A percentile compares a stretch with the other conserved stretches of the same genome.
Conservation (phyloP, 352 stramenopile genomes). For the Globisporangium cederbergense region DNA sequence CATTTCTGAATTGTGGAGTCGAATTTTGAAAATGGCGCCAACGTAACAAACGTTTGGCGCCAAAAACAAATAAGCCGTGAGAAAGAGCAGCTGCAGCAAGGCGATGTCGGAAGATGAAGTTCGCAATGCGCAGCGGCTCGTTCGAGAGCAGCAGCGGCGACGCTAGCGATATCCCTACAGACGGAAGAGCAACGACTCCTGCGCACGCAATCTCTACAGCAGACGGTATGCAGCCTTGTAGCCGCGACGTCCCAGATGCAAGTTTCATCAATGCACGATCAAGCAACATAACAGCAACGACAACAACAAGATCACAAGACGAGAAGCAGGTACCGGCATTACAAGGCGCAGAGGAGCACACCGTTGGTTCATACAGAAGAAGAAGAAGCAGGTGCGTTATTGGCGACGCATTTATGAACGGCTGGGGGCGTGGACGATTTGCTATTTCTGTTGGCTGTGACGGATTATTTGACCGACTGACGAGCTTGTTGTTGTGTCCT, state of each 20-base stretch:
- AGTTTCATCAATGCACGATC: not conserved
- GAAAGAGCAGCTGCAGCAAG: not conserved
- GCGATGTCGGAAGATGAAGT: constrained; percentile 4
- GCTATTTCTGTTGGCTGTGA: not conserved
- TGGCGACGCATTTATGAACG: not conserved
- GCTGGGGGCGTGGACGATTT: not conserved
- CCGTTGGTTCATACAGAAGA: not conserved
- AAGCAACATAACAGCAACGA: not conserved
- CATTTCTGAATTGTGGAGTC: constrained; percentile 11
- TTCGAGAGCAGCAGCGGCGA: not conserved
- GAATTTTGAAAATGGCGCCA: constrained; percentile 6
- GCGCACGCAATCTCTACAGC: not conserved
- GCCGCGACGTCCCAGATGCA: not conserved
- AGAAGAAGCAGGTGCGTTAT: not conserved
- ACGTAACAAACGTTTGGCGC: not conserved
- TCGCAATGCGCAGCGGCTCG: constrained; percentile 1
- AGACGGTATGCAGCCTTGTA: not conserved
- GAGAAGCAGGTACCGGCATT: not conserved
- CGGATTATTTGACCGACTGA: not conserved
- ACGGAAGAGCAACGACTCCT: not conserved
- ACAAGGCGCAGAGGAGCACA: not conserved
- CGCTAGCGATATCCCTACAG: not conserved
- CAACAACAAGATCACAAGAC: not conserved
- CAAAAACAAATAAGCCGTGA: constrained; percentile 1
- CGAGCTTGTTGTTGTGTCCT: not conserved